A percentile compares a stretch with the other conserved stretches of the same genome.
phyloP scores from a whole-genome alignment of 1,284 basidiomycete genomes.

The Apiotrichum siamense region DNA sequence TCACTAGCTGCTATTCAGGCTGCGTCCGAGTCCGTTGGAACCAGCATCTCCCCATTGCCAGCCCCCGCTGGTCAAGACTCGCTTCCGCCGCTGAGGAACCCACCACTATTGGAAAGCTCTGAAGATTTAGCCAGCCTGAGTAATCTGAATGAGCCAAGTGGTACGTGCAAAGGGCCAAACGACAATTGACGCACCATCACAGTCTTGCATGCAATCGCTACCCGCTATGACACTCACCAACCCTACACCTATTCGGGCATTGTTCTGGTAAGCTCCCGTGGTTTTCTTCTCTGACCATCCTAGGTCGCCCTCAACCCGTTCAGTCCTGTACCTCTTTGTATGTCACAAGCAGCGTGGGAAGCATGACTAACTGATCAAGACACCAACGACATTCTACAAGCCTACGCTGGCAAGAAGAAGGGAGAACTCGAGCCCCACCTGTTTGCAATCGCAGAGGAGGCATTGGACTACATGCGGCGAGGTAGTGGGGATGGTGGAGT shows the following conservation, averaged over 20 bases:
- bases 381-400: constrained; percentile 94
- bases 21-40: constrained; percentile 22
- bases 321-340: constrained; percentile 75
- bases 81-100: constrained; percentile 91
- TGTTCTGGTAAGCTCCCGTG: constrained; percentile 41
- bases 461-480: constrained; percentile 85
- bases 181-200: constrained; percentile 4
- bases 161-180: constrained; percentile 50
- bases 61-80: constrained; percentile 28
- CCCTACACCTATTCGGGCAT: constrained; percentile 99
- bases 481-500: constrained; percentile 53
- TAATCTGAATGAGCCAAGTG: constrained; percentile 95
- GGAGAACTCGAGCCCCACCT: constrained; percentile 96
- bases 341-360: constrained; percentile 6
- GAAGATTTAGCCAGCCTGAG: constrained; percentile 97
- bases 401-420: constrained; percentile 84
- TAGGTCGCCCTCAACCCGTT: constrained; percentile 96
- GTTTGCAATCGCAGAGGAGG: constrained; percentile 98
- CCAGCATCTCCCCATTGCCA: constrained; percentile 13
- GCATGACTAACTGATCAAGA: constrained; percentile 44
- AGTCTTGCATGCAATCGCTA: constrained; percentile 96
- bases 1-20: constrained; percentile 32
- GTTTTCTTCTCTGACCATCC: background rate
- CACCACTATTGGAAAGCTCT: constrained; percentile 89
- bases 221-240: constrained; percentile 92